Evolutionary conservation across 148 eudicot genomes (phyloP), one percentile per base, ranked within the genome.

Genomic region (Rhododendron williamsianum): DNA sequence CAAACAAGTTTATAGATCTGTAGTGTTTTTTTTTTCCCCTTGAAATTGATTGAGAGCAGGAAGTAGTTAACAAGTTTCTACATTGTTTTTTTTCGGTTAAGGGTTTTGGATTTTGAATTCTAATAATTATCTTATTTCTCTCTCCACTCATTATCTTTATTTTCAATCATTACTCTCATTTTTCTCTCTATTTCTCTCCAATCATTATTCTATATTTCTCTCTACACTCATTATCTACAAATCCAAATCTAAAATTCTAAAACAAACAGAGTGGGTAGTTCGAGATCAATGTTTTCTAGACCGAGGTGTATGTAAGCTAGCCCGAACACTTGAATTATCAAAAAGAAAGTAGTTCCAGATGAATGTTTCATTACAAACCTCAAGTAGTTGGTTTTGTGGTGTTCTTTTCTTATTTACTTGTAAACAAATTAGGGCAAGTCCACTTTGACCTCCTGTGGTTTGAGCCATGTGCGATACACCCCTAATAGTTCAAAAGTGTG

Each of bases 1-100:
- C 84, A 84, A 36, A 83, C 90, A 9, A 88, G 56, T 72, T 90
- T 89, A 45, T 83, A 71, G n/a, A 67, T 18, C 71, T 52, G 48
- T 21, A 9, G 46, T 89, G 6, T 5, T 41, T 12, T 2, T 19
- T 18, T 19, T 54, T 41, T 5, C 6, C 18, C 51, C 82, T 73
- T 60, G 7, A 13, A 71, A 13, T 71, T 71, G 7, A 1, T 13
- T 12, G 12, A 71, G 38, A 71, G 38, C 30, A 71, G 38, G 76
- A 30, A 30, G 19, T 12, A 3, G 72, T n/a, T 65, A 65, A 8
- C 30, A 9, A n/a, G 30, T 41, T 41, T 41, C 43, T 41, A 41
- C 6, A 41, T 41, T 41, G 43, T 5, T 0, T 41, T 41, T 41
- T 41, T 41, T 41, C 0, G 43, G 43, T 4, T 5, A 41, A 41